phyloP scores from a whole-genome alignment of 78 protist species.

The Ministeria vibrans region DNA sequence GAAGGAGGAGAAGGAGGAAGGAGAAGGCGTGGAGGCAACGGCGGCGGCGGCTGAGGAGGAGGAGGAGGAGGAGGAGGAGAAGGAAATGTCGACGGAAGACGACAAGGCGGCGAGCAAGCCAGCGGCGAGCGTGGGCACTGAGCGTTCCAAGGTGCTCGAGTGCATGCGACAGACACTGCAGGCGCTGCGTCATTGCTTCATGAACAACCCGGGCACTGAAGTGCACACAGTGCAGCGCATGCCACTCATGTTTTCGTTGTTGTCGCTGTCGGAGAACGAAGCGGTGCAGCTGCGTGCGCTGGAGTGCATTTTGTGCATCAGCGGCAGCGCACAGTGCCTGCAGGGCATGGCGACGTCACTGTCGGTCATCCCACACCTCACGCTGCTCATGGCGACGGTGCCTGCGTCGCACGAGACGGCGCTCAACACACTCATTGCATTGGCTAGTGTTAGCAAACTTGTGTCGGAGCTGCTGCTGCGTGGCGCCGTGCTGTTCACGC shows the following conservation, averaged over 20 bases:
- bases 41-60: no score
- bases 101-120: no score
- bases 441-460: conserved; percentile 30
- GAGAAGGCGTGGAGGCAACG: no score
- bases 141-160: background rate
- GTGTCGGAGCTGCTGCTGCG: conserved; percentile 22
- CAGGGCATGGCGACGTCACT: conserved; percentile 24
- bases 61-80: no score
- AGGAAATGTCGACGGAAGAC: no score
- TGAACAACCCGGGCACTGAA: background rate
- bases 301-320: background rate
- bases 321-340: conserved; percentile 34
- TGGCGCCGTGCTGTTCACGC: conserved; percentile 43
- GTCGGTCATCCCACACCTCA: background rate
- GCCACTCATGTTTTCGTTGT: conserved; percentile 20
- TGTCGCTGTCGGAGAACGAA: conserved; percentile 1
- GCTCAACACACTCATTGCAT: background rate
- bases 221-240: background rate
- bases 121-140: no score
- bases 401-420: background rate
- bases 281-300: conserved; percentile 8
- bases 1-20: no score
- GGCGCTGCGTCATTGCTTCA: background rate
- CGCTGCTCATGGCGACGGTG: background rate
- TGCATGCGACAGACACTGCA: background rate